These are phyloP conservation scores for Salvia rosmarinus DNA, from an alignment of 257 asterid species.

Conservation along the genomic window DNA sequence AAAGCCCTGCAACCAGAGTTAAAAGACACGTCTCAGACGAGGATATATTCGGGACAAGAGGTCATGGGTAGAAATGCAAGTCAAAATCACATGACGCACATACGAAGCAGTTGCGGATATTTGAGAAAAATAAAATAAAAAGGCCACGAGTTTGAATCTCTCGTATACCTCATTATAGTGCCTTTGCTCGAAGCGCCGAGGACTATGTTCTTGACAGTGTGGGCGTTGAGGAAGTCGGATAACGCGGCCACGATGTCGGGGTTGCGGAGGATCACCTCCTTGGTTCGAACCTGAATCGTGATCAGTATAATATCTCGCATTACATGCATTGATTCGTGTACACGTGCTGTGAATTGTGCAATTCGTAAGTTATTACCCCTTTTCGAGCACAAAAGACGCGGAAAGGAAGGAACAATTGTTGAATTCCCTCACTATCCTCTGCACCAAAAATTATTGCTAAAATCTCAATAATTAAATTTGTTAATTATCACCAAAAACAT, in stretches of 20 bases:
- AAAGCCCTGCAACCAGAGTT: constrained; percentile 57
- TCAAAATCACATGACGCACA: no score
- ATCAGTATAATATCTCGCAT: no score
- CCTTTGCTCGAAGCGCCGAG: constrained; percentile 68
- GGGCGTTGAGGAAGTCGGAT: constrained; percentile 44
- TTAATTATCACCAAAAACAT: no score
- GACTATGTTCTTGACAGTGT: constrained; percentile 53
- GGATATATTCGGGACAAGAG: no score
- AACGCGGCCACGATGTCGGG: constrained; percentile 54
- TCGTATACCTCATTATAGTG: constrained; percentile 60
- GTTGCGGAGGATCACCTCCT: constrained; percentile 65
- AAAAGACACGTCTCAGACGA: no score
- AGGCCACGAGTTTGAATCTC: no score
- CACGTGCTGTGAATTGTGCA: no score
- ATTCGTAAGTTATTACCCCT: constrained; percentile 57
- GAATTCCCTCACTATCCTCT: constrained; percentile 55
- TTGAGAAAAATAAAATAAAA: no score
- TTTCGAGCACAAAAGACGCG: constrained; percentile 80
- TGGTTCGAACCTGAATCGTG: constrained; percentile 56
- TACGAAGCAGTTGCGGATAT: no score
- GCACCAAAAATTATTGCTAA: constrained; percentile 13
- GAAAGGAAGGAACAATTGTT: constrained; percentile 68
- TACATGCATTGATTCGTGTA: no score
- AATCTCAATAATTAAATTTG: no score
- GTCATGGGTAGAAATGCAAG: no score